A percentile compares a stretch with the other conserved stretches of the same genome.
Evolutionary conservation across 305 asterid genomes (phyloP).

Genomic region (Solanum aculeatissimum): DNA sequence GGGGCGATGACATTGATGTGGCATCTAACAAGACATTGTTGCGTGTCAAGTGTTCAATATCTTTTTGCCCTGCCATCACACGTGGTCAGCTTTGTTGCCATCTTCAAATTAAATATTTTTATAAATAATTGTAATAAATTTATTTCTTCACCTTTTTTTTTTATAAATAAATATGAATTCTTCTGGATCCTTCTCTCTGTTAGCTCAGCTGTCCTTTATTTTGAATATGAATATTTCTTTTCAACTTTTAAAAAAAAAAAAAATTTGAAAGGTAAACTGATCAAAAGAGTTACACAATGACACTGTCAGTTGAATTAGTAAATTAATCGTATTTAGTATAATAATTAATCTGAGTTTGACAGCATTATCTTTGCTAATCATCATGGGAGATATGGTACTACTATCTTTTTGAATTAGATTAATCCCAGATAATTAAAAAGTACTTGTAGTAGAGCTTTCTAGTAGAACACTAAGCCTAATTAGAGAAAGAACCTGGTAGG

Average conservation of each 20-base stretch:
- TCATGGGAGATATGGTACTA: neutral
- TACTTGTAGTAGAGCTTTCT: neutral
- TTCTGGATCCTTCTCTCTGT: neutral
- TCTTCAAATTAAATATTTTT: neutral
- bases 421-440: neutral
- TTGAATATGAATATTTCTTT: neutral
- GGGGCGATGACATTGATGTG: neutral
- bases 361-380: neutral
- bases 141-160: neutral
- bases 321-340: neutral
- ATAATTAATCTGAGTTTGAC: neutral
- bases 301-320: neutral
- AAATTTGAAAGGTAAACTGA: neutral
- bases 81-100: slow-evolving; percentile 16
- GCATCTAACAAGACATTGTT: slow-evolving; percentile 3
- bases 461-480: neutral
- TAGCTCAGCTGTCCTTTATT: neutral
- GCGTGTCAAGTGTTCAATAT: slow-evolving; percentile 18
- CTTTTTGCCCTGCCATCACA: slow-evolving; percentile 16
- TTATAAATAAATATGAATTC: neutral
- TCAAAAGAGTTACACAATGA: neutral
- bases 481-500: neutral
- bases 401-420: neutral
- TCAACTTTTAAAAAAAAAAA: neutral
- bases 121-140: neutral